Percentiles rank a stretch among this genome's conserved stretches.
These are phyloP conservation scores for Asterophora parasitica DNA, from an alignment of 768 basidiomycete genomes.

Conservation along the genomic window DNA sequence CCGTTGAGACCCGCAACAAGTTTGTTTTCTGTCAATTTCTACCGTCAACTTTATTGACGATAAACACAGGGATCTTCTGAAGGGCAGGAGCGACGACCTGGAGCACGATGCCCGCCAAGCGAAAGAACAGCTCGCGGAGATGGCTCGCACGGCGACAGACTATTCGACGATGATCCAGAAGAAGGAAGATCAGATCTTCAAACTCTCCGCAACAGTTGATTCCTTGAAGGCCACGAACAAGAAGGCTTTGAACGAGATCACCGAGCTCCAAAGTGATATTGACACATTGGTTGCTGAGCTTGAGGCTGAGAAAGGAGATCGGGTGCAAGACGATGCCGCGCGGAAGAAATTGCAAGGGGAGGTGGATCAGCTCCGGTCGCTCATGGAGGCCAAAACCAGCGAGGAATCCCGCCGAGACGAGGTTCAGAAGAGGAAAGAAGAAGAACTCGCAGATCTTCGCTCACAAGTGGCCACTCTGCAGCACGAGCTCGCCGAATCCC, in stretches of 20 bases:
- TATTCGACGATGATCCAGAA: conserved; percentile 70
- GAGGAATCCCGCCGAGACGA: conserved; percentile 83
- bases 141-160: conserved; percentile 73
- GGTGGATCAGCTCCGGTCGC: conserved; percentile 78
- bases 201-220: conserved; percentile 50
- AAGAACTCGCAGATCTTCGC: conserved; percentile 74
- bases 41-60: conserved; percentile 2
- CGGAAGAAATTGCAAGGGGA: conserved; percentile 72
- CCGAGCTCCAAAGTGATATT: conserved; percentile 66
- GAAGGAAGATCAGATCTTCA: conserved; percentile 68
- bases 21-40: conserved; percentile 21
- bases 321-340: conserved; percentile 36
- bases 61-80: conserved; percentile 53
- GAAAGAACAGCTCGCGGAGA: conserved; percentile 72
- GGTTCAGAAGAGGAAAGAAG: conserved; percentile 83
- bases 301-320: conserved; percentile 52
- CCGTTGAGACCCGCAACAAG: conserved; percentile 60
- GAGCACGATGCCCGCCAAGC: conserved; percentile 67
- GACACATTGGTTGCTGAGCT: conserved; percentile 62
- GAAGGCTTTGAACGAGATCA: conserved; percentile 50
- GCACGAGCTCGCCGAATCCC: conserved; percentile 61
- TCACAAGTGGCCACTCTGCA: conserved; percentile 56
- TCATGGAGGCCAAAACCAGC: conserved; percentile 79
- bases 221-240: conserved; percentile 50
- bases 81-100: conserved; percentile 52